Evolutionary conservation across 768 basidiomycete species (phyloP).

Genomic region (Tulasnella calospora): DNA sequence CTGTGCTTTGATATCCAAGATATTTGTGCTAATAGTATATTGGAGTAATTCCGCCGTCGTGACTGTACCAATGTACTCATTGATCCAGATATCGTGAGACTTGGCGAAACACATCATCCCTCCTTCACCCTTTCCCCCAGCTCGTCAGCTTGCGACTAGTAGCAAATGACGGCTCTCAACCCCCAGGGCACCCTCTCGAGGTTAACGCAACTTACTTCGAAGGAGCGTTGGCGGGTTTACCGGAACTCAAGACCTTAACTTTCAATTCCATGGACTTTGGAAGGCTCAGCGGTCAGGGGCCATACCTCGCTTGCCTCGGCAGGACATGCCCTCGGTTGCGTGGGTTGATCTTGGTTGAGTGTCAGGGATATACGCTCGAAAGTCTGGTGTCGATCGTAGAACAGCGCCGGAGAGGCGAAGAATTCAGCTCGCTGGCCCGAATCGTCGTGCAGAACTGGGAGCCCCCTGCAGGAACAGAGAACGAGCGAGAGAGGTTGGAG

Average conservation of each 20-base stretch:
- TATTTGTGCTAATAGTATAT: no score
- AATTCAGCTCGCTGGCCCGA: neutral
- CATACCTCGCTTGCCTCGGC: neutral
- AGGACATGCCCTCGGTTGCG: neutral
- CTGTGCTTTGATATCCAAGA: no score
- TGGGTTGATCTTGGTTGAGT: neutral
- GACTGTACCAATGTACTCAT: neutral
- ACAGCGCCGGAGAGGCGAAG: neutral
- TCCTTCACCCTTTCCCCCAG: neutral
- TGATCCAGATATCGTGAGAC: neutral
- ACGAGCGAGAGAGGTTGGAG: neutral
- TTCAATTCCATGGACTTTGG: neutral
- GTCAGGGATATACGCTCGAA: neutral
- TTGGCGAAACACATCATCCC: neutral
- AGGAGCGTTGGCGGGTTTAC: neutral
- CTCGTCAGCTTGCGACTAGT: neutral
- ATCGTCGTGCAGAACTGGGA: neutral
- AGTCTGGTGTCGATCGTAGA: neutral
- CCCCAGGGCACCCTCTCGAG: neutral
- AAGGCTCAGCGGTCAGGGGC: neutral
- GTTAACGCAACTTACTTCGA: neutral
- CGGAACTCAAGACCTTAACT: neutral
- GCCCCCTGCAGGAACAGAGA: neutral
- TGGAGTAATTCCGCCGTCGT: no score
- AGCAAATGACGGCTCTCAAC: neutral